These are phyloP conservation scores for Phytophthora citricola DNA, from an alignment of 352 stramenopile genomes.

Conservation along the genomic window DNA sequence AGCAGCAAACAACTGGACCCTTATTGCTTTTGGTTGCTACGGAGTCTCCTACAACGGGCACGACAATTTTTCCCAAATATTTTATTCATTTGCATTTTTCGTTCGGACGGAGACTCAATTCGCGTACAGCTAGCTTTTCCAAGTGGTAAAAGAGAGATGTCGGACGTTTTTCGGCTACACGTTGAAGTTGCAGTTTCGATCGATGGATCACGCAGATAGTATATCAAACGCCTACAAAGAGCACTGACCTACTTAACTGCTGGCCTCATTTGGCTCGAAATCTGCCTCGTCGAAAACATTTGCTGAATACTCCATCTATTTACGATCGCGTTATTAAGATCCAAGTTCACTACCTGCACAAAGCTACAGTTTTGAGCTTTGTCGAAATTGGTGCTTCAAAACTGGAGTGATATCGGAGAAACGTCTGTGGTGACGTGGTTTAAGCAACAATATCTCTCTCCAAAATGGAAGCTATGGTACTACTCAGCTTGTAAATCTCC, in stretches of 20 bases:
- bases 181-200: background rate
- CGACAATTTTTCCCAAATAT: background rate
- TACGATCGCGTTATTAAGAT: background rate
- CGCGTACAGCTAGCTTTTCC: background rate
- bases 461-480: background rate
- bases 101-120: background rate
- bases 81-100: background rate
- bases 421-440: background rate
- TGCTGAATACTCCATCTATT: background rate
- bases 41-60: background rate
- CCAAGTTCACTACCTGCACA: constrained; percentile 1
- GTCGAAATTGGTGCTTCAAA: background rate
- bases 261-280: background rate
- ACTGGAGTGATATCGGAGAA: background rate
- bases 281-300: background rate
- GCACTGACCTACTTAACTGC: background rate
- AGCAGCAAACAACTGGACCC: background rate
- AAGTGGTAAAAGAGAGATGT: constrained; percentile 1
- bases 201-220: background rate
- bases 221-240: background rate
- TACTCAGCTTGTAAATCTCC: background rate
- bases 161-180: background rate
- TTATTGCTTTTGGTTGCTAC: background rate
- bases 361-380: constrained; percentile 1
- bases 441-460: background rate